Evolutionary conservation across 1,284 basidiomycete species (phyloP), one percentile per base, ranked within the genome.

Genomic region (Fomitiporia mediterranea): DNA sequence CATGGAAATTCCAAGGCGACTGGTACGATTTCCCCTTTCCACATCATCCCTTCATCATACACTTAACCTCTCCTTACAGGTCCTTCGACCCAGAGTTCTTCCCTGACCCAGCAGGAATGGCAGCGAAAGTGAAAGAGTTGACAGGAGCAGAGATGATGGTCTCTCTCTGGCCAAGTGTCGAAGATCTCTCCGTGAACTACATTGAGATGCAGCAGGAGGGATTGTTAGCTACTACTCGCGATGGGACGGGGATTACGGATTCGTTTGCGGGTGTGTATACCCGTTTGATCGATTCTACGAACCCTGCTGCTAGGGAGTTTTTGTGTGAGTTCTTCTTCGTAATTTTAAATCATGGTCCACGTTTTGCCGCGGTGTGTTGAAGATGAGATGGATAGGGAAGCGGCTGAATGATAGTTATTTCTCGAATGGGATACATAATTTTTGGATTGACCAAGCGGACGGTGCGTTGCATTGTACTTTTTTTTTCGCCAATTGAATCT

Each of bases 141-240:
- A 74, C 73, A 4, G 73, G 73, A 2, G 73, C 73, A n/a, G 71
- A 74, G 58, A 69, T 74, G 68, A 74, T 74, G 73, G 72, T 73
- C 7, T 74, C 72, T 9, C 63, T 74, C 28, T 74, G 72, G 72
- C 73, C 73, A 1, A 72, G 71, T 53, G 72, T 74, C 15, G 72
- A 74, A 59, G 72, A 74, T 56, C 60, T 70, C 15, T 74, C 72
- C 1, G 68, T 64, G 35, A 73, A 74, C 51, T 73, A 74, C 54
- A 57, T 70, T 9, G 58, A 64, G 7, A 54, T 74, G 43, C 72
- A 74, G 53, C 55, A 67, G 53, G 59, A 69, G 37, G 72, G 72
- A 1, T 60, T 73, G 27, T 57, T 75, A 6, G 72, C 69, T 6
- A 71, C 71, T 7, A 73, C 72, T 15, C 63, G 72, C 40, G 72